These are phyloP conservation scores for Puccinia polysora DNA, from an alignment of 1,284 basidiomycete species.

Conservation along the genomic window DNA sequence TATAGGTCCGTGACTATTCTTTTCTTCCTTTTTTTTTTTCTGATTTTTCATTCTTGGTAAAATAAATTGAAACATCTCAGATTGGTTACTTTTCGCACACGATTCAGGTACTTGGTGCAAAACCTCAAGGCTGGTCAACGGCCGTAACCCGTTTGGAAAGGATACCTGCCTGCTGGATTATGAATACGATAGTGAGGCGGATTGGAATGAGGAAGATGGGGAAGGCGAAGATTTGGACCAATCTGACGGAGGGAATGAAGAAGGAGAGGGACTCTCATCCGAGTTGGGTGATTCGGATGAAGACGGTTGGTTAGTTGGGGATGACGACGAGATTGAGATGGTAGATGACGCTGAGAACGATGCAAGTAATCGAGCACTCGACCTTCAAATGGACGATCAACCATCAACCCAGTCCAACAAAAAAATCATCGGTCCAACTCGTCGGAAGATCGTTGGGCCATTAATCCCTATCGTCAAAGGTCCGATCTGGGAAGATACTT, in stretches of 20 bases:
- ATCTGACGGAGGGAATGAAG: conserved; percentile 61
- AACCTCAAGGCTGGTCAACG: conserved; percentile 64
- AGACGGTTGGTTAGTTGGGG: conserved; percentile 48
- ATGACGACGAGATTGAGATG: conserved; percentile 46
- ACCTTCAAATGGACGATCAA: conserved; percentile 60
- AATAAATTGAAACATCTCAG: too few relatives aligned
- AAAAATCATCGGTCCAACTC: conserved; percentile 56
- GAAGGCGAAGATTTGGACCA: conserved; percentile 61
- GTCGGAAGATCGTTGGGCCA: conserved; percentile 64
- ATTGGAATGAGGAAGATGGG: conserved; percentile 31
- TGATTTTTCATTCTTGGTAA: too few relatives aligned
- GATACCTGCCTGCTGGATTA: conserved; percentile 71
- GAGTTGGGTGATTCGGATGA: conserved; percentile 62
- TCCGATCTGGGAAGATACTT: conserved; percentile 65
- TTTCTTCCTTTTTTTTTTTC: background rate
- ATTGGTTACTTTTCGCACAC: too few relatives aligned
- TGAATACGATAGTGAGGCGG: conserved; percentile 60
- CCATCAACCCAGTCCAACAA: conserved; percentile 47
- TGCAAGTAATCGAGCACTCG: conserved; percentile 45
- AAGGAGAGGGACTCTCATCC: conserved; percentile 59
- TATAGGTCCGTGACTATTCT: background rate
- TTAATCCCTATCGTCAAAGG: conserved; percentile 72
- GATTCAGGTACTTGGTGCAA: conserved; percentile 68
- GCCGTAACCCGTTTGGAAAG: conserved; percentile 67
- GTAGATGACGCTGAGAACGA: conserved; percentile 46